phyloP scores from a whole-genome alignment of 495 filamentous ascomycete genomes.

The Opeltia flavorubescens region DNA sequence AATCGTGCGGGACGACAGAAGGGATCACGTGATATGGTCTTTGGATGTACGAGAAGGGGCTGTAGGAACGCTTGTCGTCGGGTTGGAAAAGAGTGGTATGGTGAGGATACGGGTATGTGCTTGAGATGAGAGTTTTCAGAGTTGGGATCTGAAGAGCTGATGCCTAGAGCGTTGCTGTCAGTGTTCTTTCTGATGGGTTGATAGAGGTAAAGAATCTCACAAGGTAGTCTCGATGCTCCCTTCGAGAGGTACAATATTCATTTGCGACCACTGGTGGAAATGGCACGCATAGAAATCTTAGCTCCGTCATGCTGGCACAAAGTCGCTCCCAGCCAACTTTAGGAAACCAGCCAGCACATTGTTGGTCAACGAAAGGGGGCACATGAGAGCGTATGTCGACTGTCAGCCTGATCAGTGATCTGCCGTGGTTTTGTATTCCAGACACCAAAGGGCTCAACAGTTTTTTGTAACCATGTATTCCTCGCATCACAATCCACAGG shows the following conservation, averaged over 20 bases:
- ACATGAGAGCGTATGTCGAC: not conserved
- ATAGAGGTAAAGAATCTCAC: not conserved
- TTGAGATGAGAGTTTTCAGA: not conserved
- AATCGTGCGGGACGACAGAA: not conserved
- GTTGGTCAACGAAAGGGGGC: not conserved
- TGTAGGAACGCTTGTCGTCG: not conserved
- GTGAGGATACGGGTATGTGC: not conserved
- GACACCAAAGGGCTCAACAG: not conserved
- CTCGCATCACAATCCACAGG: slow-evolving; percentile 1
- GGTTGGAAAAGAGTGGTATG: not conserved
- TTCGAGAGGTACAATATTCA: not conserved
- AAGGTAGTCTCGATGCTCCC: not conserved
- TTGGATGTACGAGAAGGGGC: not conserved
- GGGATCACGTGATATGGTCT: not conserved
- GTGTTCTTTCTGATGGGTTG: not conserved
- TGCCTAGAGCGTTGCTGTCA: not conserved
- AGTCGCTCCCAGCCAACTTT: not conserved
- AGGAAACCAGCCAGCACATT: not conserved
- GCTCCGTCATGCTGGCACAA: not conserved
- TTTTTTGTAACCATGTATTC: not conserved
- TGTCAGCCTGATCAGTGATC: not conserved
- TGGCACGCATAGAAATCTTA: not conserved
- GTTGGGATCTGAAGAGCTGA: not conserved
- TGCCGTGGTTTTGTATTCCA: not conserved
- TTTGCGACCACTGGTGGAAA: not conserved